A percentile compares a stretch with the other conserved stretches of the same genome.
phyloP scores from a whole-genome alignment of 768 basidiomycete species.

The Saitozyma podzolica region DNA sequence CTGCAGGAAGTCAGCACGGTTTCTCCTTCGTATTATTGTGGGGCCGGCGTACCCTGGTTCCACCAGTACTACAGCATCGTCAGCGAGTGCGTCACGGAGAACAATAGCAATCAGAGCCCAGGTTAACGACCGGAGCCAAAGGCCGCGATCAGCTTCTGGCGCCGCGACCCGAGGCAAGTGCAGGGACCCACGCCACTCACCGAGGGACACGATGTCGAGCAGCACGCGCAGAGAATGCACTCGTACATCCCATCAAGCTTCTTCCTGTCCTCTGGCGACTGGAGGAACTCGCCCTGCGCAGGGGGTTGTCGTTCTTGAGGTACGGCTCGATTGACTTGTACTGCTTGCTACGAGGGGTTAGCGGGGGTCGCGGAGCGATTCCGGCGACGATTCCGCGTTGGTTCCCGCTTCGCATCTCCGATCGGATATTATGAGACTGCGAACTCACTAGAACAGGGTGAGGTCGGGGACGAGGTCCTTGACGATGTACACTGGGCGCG shows the following conservation, averaged over 20 bases:
- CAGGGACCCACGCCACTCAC: constrained; percentile 20
- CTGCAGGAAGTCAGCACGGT: not conserved
- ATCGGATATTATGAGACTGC: constrained; percentile 50
- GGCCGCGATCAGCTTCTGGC: too few relatives aligned
- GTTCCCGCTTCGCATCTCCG: constrained; percentile 57
- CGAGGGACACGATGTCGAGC: constrained; percentile 93
- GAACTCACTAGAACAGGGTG: constrained; percentile 49
- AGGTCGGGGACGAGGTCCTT: constrained; percentile 87
- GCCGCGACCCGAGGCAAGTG: too few relatives aligned
- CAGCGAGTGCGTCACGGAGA: not conserved
- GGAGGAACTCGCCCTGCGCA: constrained; percentile 75
- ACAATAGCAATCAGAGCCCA: not conserved
- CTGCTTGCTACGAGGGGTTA: constrained; percentile 64
- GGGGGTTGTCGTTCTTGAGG: constrained; percentile 92
- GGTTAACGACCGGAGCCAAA: too few relatives aligned
- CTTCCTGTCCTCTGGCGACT: constrained; percentile 85
- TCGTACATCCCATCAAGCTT: constrained; percentile 98
- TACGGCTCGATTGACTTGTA: constrained; percentile 99
- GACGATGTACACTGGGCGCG: constrained; percentile 83
- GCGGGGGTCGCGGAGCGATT: constrained; percentile 60
- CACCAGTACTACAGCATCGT: constrained; percentile 73
- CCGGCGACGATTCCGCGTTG: constrained; percentile 56
- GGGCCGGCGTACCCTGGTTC: constrained; percentile 67
- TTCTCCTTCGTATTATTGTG: not conserved
- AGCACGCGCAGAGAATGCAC: constrained; percentile 80